Evolutionary conservation across 176 grass and related monocot species (phyloP), one percentile per base, ranked within the genome.

Genomic region (Avena sativa): DNA sequence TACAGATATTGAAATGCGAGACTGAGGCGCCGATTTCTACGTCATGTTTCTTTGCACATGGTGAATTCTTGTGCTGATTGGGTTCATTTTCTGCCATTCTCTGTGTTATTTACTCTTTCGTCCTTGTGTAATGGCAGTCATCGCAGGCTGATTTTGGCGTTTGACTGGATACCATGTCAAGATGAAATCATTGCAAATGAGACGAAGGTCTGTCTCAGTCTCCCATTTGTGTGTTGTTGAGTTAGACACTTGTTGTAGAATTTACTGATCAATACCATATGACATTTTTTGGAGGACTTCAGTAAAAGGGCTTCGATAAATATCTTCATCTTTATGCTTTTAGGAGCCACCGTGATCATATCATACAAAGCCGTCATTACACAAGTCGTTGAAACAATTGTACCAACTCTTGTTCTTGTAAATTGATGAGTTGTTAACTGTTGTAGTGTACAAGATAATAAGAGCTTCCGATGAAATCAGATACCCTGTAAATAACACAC

Each of bases 1-100:
- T 71, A 83, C 69, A 78, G 97, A 98, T 93, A 49, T 94, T 64
- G 97, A 98, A 89, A 98, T 98, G 97, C 88, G 81, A 60, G 86
- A 67, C 66, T 98, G 82, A 88, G 64, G 69, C 50, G 30, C 48
- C 38, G 7, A n/a, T 25, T 52, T 3, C 12, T 7, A 26, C 11
- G 36, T 77, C 23, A 75, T 65, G 48, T 56, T 55, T 73, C 40
- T 55, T 21, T 20, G 32, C 50, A 69, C 49, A 43, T 12, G 7
- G 23, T 85, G 70, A 34, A 58, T 51, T 81, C 8, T 71, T 73
- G 40, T 58, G 9, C 53, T 81, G 12, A 59, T 71, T 74, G 16
- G 55, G 7, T 77, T 13, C 30, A 17, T 76, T 50, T 87, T 87
- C 11, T 70, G 10, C 21, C 48, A 32, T 76, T 76, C 1, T 55